Percentiles rank a stretch among this genome's conserved stretches.
Conservation (phyloP, 345 rosid genomes). For the Citrus maxima region DNA sequence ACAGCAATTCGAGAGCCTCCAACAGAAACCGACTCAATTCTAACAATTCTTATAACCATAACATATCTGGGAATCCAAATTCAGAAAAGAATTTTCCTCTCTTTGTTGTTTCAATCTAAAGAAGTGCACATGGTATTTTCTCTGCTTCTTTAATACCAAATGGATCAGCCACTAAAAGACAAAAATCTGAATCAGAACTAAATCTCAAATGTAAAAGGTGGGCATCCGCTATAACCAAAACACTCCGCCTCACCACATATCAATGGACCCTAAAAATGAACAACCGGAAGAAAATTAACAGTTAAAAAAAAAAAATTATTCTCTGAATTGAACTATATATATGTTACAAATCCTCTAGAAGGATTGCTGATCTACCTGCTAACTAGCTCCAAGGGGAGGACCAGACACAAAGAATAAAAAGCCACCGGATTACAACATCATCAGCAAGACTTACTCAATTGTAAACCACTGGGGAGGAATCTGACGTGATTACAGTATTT, state of each 20-base stretch:
- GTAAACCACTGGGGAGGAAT: conserved; percentile 48
- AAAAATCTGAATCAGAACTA: conserved; percentile 29
- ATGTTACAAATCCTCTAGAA: conserved; percentile 63
- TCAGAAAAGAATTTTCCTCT: conserved; percentile 1
- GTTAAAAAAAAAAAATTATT: conserved; percentile 32
- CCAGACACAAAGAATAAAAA: conserved; percentile 23
- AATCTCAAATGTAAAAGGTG: conserved; percentile 38
- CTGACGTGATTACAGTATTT: conserved; percentile 67
- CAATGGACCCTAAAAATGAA: conserved; percentile 37
- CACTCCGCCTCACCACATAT: conserved; percentile 46
- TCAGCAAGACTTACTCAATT: conserved; percentile 25
- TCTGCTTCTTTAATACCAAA: conserved; percentile 18
- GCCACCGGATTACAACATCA: conserved; percentile 18
- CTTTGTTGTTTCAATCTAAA: conserved; percentile 14
- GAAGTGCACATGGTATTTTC: conserved; percentile 20
- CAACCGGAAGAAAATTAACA: conserved; percentile 7
- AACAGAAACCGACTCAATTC: background rate
- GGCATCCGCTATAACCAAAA: conserved; percentile 58
- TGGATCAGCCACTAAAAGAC: conserved; percentile 22
- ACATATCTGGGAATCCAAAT: background rate
- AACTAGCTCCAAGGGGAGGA: conserved; percentile 27
- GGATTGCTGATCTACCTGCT: conserved; percentile 51
- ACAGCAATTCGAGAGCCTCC: background rate
- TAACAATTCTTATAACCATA: background rate
- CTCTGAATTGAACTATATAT: conserved; percentile 51